Evolutionary conservation across 169 alveolate species (phyloP).

Genomic region (Amoebophrya sp.): DNA sequence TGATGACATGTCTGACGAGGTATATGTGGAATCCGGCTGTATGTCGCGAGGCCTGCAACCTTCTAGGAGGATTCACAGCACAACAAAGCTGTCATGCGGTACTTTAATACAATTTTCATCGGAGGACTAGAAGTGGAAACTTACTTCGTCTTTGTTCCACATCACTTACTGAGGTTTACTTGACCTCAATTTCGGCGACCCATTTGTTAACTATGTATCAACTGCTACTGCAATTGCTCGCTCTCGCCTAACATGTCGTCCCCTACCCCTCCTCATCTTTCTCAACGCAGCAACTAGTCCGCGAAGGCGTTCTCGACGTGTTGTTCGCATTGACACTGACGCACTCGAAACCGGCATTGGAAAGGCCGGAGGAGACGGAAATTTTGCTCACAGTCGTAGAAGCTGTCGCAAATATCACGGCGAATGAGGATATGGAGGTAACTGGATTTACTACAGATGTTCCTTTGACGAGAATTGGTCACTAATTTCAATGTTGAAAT

Average conservation of each 20-base stretch:
- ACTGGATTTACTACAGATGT: too few species aligned
- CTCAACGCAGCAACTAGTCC: not conserved
- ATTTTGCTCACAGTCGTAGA: not conserved
- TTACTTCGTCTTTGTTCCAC: too few species aligned
- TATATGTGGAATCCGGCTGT: conserved; percentile 20
- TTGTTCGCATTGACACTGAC: not conserved
- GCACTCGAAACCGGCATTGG: not conserved
- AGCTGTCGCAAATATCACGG: not conserved
- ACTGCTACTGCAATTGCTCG: too few species aligned
- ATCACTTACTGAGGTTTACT: too few species aligned
- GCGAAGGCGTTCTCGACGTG: conserved; percentile 20
- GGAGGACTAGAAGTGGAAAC: too few species aligned
- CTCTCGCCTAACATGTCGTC: too few species aligned
- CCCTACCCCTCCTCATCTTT: too few species aligned
- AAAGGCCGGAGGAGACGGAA: not conserved
- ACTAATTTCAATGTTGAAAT: too few species aligned
- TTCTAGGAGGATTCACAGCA: not conserved
- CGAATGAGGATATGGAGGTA: not conserved
- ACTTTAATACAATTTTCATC: too few species aligned
- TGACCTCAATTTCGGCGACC: too few species aligned
- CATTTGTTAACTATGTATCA: too few species aligned
- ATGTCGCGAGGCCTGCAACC: conserved; percentile 3
- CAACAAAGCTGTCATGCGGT: conserved; percentile 17
- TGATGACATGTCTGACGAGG: not conserved
- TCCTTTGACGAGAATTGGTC: too few species aligned